A percentile compares a stretch with the other conserved stretches of the same genome.
These are phyloP conservation scores for Aureobasidium subglaciale DNA, from an alignment of 2,329 filamentous ascomycete species.

Conservation along the genomic window DNA sequence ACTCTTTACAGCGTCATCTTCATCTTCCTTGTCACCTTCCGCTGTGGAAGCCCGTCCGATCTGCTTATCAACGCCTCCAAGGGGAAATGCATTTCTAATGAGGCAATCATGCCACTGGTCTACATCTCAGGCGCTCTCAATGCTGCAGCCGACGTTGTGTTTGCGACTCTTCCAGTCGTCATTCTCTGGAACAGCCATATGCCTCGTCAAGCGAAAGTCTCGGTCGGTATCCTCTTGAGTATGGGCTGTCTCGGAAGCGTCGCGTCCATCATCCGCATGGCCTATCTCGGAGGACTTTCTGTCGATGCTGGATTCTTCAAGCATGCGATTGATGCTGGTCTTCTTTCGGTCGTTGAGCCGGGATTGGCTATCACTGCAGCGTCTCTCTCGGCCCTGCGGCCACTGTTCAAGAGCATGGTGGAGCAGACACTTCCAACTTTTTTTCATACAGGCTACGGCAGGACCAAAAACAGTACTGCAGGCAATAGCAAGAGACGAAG, in stretches of 20 bases:
- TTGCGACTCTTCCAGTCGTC: slow-evolving; percentile 8
- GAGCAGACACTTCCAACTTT: slow-evolving; percentile 1
- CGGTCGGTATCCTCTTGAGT: slow-evolving; percentile 10
- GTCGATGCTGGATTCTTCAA: slow-evolving; percentile 1
- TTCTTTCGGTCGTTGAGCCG: slow-evolving; percentile 19
- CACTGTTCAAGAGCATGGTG: slow-evolving; percentile 18
- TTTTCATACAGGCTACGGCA: neutral
- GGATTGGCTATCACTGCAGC: slow-evolving; percentile 22
- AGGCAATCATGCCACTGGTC: slow-evolving; percentile 7
- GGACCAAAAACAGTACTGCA: slow-evolving; percentile 1
- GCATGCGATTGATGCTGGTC: slow-evolving; percentile 14
- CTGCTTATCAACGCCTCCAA: slow-evolving; percentile 5
- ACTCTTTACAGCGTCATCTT: neutral
- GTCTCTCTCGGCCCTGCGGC: slow-evolving; percentile 20
- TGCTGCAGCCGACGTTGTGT: slow-evolving; percentile 14
- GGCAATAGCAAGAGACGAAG: neutral
- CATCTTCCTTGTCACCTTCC: slow-evolving; percentile 6
- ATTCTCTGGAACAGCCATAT: slow-evolving; percentile 16
- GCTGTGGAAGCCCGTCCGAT: neutral
- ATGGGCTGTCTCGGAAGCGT: slow-evolving; percentile 14
- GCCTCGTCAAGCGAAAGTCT: slow-evolving; percentile 13
- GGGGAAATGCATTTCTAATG: slow-evolving; percentile 14
- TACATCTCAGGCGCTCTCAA: slow-evolving; percentile 15
- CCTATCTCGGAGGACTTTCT: slow-evolving; percentile 1
- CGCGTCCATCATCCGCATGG: slow-evolving; percentile 16